Conservation (phyloP, 106 monocot genomes). For the Allium cepa region DNA sequence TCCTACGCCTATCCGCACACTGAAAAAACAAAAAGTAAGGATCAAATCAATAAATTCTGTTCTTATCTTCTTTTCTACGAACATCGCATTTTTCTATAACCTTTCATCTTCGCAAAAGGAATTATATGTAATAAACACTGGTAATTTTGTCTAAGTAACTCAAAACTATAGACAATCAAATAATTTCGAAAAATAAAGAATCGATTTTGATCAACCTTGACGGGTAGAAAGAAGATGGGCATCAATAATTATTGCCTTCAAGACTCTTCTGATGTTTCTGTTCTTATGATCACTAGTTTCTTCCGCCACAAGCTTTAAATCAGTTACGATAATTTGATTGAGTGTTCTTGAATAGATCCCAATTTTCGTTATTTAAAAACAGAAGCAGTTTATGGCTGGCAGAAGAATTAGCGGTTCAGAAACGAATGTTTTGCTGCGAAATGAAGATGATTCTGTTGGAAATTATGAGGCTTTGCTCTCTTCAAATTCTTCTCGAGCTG, state of each 20-base stretch:
- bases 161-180: neutral
- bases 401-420: neutral
- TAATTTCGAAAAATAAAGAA: neutral
- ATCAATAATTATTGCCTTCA: conserved; percentile 12
- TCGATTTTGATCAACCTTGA: neutral
- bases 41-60: no score
- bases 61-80: no score
- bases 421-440: neutral
- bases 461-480: conserved; percentile 29
- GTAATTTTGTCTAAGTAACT: no score
- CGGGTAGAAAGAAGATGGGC: conserved; percentile 28
- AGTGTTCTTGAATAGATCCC: neutral
- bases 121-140: no score
- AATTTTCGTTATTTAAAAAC: conserved; percentile 2
- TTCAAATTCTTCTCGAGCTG: conserved; percentile 2
- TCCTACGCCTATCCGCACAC: no score
- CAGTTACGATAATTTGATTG: conserved; percentile 17
- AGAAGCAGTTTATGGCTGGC: conserved; percentile 25
- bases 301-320: conserved; percentile 72
- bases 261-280: conserved; percentile 26
- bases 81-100: no score
- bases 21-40: no score
- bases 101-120: no score
- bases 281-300: conserved; percentile 70
- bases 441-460: conserved; percentile 23